Base-by-base conservation (phyloP, 2,329 filamentous ascomycete species). In the Didymella keratinophila region DNA sequence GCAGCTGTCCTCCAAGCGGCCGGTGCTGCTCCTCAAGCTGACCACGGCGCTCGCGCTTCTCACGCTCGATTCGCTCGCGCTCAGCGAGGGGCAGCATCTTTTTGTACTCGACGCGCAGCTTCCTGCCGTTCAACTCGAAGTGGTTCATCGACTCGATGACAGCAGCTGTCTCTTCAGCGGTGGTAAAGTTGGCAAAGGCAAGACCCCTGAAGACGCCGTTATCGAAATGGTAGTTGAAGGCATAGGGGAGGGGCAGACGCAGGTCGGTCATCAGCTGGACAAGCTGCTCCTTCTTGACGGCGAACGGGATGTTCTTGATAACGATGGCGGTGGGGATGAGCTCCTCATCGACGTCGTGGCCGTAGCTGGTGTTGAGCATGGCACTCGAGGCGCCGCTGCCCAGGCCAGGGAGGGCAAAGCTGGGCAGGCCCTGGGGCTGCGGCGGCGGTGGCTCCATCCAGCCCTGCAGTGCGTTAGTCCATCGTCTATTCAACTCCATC, bases 201-300 rank as follows among this genome's bases (percentile, higher is more conserved):
- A 99, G 83, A 7, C 95, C 95, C 57, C 95, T 86, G 81, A 99
- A 99, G 27, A 99, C 93, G 27, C 95, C 95, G 71, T 96, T 96
- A 76, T 99, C 95, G 74, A 99, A 99, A 78, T 99, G 95, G 73
- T 99, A 98, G 82, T 99, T 99, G 84, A 99, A 99, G 12, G 95
- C 95, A 74, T 99, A 99, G 0, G 95, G 95, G 67, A 98, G 87
- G 1, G 95, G 95, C 37, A 99, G 85, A 66, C 92, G 90, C 84
- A 98, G 87, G 20, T 97, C 92, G 9, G 93, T 91, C 95, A 99
- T 99, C 67, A 97, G 85, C 62, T 89, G 87, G 32, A 96, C 92
- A 37, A 99, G 84, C 71, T 94, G 92, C 79, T 99, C 95, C 80
- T 98, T 98, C 78, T 97, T 93, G 56, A 98, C 93, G 27, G 96